Conservation (phyloP, 441 rosid genomes). For the Croton laevigatus region DNA sequence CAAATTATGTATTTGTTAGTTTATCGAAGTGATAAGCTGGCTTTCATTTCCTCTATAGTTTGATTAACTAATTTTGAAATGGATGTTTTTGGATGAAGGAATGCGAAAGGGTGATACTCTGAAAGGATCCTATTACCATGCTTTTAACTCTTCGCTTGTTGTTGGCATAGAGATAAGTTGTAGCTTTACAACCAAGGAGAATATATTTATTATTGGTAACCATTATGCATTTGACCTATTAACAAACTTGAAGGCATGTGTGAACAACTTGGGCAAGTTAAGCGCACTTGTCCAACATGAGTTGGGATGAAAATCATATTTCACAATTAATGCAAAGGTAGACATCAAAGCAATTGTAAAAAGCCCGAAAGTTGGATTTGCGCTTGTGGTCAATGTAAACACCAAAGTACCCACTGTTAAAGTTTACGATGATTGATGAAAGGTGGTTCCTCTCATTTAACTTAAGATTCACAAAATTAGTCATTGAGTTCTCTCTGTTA, state of each 20-base stretch:
- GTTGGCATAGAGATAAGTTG: conserved; percentile 82
- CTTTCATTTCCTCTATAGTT: neutral
- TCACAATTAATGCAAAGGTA: conserved; percentile 78
- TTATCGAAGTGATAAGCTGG: neutral
- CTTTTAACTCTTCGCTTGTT: conserved; percentile 50
- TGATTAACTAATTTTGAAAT: neutral
- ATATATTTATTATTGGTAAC: conserved; percentile 69
- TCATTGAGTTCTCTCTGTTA: too few species aligned
- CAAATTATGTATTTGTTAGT: too few species aligned
- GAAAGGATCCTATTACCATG: conserved; percentile 72
- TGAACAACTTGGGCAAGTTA: conserved; percentile 68
- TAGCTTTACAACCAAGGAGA: conserved; percentile 69
- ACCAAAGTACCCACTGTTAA: too few species aligned
- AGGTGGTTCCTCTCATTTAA: too few species aligned
- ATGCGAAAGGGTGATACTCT: conserved; percentile 68
- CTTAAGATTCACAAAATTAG: too few species aligned
- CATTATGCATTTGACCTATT: conserved; percentile 72
- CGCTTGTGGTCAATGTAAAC: too few species aligned
- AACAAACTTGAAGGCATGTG: conserved; percentile 64
- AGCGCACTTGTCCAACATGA: conserved; percentile 88
- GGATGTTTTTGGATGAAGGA: conserved; percentile 43
- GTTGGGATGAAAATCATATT: conserved; percentile 76
- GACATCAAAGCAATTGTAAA: conserved; percentile 81
- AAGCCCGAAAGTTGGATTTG: conserved; percentile 83
- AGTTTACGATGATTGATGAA: too few species aligned